A percentile compares a stretch with the other conserved stretches of the same genome.
These are phyloP conservation scores for Penicillium pancosmium DNA, from an alignment of 495 filamentous ascomycete species.

Conservation along the genomic window DNA sequence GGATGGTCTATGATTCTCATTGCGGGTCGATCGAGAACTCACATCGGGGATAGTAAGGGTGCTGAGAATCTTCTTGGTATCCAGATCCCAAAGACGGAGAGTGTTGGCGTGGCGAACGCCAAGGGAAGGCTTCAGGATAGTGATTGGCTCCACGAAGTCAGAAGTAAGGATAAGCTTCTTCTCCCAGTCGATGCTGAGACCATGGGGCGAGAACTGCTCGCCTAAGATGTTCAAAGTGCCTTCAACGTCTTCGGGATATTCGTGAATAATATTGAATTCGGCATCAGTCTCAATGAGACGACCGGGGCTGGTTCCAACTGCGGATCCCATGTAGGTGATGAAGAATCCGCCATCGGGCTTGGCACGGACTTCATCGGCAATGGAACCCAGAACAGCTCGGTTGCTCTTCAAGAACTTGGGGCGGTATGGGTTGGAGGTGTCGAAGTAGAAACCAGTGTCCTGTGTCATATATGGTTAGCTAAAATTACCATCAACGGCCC, in stretches of 20 bases:
- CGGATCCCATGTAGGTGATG: slow-evolving; percentile 62
- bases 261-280: slow-evolving; percentile 62
- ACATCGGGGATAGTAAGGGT: slow-evolving; percentile 65
- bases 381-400: slow-evolving; percentile 56
- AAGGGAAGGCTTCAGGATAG: slow-evolving; percentile 59
- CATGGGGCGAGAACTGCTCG: slow-evolving; percentile 63
- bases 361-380: slow-evolving; percentile 65
- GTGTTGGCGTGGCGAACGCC: slow-evolving; percentile 58
- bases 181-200: slow-evolving; percentile 59
- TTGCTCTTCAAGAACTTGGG: slow-evolving; percentile 63
- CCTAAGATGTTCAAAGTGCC: slow-evolving; percentile 56
- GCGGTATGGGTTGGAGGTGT: slow-evolving; percentile 58
- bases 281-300: slow-evolving; percentile 62
- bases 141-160: slow-evolving; percentile 63
- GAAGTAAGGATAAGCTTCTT: slow-evolving; percentile 60
- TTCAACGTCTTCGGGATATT: slow-evolving; percentile 59
- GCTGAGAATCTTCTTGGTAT: slow-evolving; percentile 53
- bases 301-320: slow-evolving; percentile 59
- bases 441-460: slow-evolving; percentile 68
- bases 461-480: slow-evolving; percentile 9
- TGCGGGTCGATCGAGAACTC: slow-evolving; percentile 13
- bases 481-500: not conserved
- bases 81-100: slow-evolving; percentile 60
- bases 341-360: slow-evolving; percentile 68
- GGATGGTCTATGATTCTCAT: not conserved